These are phyloP conservation scores for Beauveria scarabaeidicola DNA, from an alignment of 2,329 filamentous ascomycete species.

Conservation along the genomic window DNA sequence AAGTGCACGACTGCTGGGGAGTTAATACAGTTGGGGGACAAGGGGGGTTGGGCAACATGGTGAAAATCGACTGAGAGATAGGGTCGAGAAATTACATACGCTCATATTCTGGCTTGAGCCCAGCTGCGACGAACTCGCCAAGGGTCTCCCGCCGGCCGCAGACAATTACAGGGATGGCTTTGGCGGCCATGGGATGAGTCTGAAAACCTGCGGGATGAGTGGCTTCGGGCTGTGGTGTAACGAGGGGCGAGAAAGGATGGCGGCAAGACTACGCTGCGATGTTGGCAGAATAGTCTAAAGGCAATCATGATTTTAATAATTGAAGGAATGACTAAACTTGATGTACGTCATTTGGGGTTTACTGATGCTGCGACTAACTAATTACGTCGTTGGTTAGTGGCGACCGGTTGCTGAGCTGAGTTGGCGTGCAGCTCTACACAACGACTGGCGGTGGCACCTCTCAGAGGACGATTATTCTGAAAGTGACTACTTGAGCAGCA, in stretches of 20 bases:
- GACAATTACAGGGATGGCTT: conserved; percentile 7
- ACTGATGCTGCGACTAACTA: background rate
- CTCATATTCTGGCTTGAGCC: conserved; percentile 7
- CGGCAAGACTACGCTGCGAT: background rate
- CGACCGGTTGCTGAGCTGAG: background rate
- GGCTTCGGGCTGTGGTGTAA: background rate
- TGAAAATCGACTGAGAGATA: background rate
- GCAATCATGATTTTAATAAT: background rate
- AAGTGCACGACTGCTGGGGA: conserved; percentile 9
- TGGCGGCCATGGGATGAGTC: background rate
- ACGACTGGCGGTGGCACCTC: background rate
- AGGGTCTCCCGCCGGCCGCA: conserved; percentile 8
- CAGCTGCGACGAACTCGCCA: conserved; percentile 2
- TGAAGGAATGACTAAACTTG: background rate
- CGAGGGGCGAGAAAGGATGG: background rate
- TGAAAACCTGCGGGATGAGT: background rate
- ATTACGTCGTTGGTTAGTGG: background rate
- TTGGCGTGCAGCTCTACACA: background rate
- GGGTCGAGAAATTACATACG: background rate
- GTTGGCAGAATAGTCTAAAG: background rate
- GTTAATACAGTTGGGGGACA: background rate
- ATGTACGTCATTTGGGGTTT: background rate
- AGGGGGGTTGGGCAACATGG: too few relatives aligned
- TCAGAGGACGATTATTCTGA: background rate
- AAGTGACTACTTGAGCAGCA: background rate